These are phyloP conservation scores for Akanthomyces lecanii DNA, from an alignment of 2,329 filamentous ascomycete genomes.

Conservation along the genomic window DNA sequence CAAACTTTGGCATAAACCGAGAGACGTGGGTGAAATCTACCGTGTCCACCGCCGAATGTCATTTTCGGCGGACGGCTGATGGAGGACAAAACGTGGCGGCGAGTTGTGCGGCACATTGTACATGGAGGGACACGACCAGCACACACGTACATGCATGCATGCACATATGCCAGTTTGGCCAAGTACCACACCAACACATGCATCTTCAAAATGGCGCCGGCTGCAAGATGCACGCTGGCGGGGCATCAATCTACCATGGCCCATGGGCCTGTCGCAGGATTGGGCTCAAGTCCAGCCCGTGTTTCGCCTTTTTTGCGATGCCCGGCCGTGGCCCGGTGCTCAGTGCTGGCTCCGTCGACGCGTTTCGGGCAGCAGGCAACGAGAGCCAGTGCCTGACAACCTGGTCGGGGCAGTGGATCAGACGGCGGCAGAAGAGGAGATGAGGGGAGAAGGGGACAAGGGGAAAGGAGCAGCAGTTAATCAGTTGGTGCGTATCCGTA, in stretches of 20 bases:
- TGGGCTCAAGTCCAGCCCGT: slow-evolving; percentile 8
- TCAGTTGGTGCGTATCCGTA: neutral
- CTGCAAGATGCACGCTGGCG: slow-evolving; percentile 3
- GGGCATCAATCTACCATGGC: slow-evolving; percentile 1
- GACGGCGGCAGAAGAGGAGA: slow-evolving; percentile 3
- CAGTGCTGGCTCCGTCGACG: neutral
- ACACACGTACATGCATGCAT: neutral
- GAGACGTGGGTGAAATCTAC: neutral
- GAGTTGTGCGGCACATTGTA: neutral
- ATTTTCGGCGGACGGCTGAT: neutral
- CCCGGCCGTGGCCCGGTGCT: neutral
- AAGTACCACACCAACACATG: neutral
- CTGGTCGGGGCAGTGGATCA: neutral
- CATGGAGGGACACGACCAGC: neutral
- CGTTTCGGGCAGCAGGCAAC: neutral
- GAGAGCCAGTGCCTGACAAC: neutral
- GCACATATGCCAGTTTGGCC: neutral
- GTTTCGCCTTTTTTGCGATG: slow-evolving; percentile 8
- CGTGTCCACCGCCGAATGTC: neutral
- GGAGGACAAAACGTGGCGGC: neutral
- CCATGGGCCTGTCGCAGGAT: slow-evolving; percentile 11
- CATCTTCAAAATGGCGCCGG: slow-evolving; percentile 10
- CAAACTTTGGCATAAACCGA: neutral
- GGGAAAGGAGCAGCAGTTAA: neutral
- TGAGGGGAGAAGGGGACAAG: neutral